Percentiles rank a stretch among this genome's conserved stretches.
phyloP scores from a whole-genome alignment of 495 filamentous ascomycete genomes.

The Usnea hakonensis region DNA sequence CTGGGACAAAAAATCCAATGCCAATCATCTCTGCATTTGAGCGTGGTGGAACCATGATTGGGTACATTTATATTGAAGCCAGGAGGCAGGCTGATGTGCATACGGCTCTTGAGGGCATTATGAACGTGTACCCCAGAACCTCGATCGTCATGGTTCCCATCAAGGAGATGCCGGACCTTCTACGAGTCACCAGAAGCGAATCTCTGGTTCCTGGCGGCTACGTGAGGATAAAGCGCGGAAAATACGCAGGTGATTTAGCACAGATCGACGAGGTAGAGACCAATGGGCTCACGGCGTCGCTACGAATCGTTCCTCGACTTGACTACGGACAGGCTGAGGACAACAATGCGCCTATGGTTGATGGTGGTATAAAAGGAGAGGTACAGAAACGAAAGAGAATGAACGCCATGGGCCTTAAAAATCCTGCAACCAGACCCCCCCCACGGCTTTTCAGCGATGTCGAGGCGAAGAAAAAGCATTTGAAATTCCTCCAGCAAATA shows the following conservation, averaged over 20 bases:
- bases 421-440: constrained; percentile 57
- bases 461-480: constrained; percentile 84
- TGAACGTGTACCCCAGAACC: constrained; percentile 74
- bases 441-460: constrained; percentile 88
- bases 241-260: constrained; percentile 83
- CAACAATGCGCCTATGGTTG: constrained; percentile 44
- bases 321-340: constrained; percentile 90
- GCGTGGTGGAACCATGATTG: constrained; percentile 77
- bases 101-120: constrained; percentile 69
- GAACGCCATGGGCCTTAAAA: constrained; percentile 35
- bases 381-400: constrained; percentile 72
- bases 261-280: constrained; percentile 89
- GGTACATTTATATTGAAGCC: constrained; percentile 93
- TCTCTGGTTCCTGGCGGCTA: constrained; percentile 82
- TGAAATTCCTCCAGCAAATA: constrained; percentile 54
- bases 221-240: constrained; percentile 78
- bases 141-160: constrained; percentile 86
- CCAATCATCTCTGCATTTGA: constrained; percentile 85
- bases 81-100: constrained; percentile 77
- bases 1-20: constrained; percentile 64
- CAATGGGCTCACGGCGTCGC: constrained; percentile 80
- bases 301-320: constrained; percentile 79
- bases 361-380: constrained; percentile 29
- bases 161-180: constrained; percentile 92
- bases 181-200: constrained; percentile 80